Base-by-base conservation (phyloP, 2,329 filamentous ascomycete species). In the Pseudocercospora macadamiae region DNA sequence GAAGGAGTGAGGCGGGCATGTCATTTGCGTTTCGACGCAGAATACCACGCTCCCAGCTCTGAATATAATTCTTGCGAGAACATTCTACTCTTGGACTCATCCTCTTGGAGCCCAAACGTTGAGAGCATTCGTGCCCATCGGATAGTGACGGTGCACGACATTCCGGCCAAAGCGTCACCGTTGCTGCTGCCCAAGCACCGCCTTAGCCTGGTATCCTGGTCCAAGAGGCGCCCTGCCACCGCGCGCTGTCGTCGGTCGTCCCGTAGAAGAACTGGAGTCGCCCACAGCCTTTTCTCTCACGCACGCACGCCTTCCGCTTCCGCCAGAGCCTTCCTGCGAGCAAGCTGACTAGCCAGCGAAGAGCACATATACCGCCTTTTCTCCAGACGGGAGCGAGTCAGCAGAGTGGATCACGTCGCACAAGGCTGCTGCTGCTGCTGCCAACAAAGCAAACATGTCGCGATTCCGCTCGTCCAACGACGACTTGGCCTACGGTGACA, bases 401-500 rank as follows among this genome's bases (percentile, higher is more conserved):
- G 51, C 36, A 53, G 10, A 53, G 51, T 16, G 21, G 21, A 53
- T 12, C 19, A 16, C 36, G 34, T 53, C 25, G 30, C 51, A 53
- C 51, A 53, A 30, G 23, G 32, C 51, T 30, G 12, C 26, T 49
- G 26, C 47, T 49, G 47, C 49, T n/a, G n/a, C n/a, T n/a, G n/a
- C n/a, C 32, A 58, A 21, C 72, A 14, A 42, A 57, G 42, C 60
- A 48, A 39, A 47, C 51, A 69, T 69, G 67, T 67, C 67, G 34
- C 67, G 67, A 45, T 69, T 62, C 59, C 59, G 61, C 47, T 54
- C 61, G 23, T 78, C 76, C n/a, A 74, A 75, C 18, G 77, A 76
- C 62, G 73, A 76, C 57, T 71, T 80, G 47, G 74, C 75, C 42
- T 75, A 73, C 63, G 74, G 72, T 61, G 78, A 80, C 25, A 73